These are phyloP conservation scores for Colletotrichum brevisporum DNA, from an alignment of 2,329 filamentous ascomycete species.

Conservation along the genomic window DNA sequence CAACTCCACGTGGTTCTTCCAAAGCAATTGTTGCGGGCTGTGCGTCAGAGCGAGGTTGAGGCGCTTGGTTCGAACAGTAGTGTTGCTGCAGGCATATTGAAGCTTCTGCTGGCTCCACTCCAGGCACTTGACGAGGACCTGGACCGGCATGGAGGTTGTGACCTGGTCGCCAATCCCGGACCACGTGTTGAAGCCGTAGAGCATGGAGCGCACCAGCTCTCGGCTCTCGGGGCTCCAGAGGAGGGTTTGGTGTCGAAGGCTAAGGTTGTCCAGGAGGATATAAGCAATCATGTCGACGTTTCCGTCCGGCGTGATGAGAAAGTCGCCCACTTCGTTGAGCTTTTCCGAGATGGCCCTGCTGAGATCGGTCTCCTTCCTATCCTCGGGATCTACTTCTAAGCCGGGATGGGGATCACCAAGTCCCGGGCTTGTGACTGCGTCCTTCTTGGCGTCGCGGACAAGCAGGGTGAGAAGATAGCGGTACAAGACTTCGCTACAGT, in stretches of 20 bases:
- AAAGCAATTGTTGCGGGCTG: background rate
- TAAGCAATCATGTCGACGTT: slow-evolving; percentile 6
- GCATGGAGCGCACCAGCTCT: background rate
- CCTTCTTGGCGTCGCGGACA: background rate
- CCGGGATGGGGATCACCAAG: background rate
- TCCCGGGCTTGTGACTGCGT: background rate
- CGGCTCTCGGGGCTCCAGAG: background rate
- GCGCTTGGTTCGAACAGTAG: background rate
- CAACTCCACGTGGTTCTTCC: slow-evolving; percentile 8
- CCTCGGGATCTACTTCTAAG: background rate
- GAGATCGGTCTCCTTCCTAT: background rate
- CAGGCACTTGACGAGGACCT: background rate
- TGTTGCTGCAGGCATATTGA: background rate
- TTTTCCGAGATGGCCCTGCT: background rate
- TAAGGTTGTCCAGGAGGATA: slow-evolving; percentile 1
- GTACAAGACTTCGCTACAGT: too few relatives aligned
- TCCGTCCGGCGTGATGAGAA: background rate
- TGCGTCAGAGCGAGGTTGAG: background rate
- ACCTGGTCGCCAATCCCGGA: background rate
- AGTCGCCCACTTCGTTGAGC: background rate
- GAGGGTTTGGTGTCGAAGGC: background rate
- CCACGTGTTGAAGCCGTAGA: background rate
- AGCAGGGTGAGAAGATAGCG: background rate
- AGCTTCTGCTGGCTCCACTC: slow-evolving; percentile 16
- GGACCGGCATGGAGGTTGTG: background rate